phyloP scores from a whole-genome alignment of 202 grass and related monocot species.

The Digitaria exilis region DNA sequence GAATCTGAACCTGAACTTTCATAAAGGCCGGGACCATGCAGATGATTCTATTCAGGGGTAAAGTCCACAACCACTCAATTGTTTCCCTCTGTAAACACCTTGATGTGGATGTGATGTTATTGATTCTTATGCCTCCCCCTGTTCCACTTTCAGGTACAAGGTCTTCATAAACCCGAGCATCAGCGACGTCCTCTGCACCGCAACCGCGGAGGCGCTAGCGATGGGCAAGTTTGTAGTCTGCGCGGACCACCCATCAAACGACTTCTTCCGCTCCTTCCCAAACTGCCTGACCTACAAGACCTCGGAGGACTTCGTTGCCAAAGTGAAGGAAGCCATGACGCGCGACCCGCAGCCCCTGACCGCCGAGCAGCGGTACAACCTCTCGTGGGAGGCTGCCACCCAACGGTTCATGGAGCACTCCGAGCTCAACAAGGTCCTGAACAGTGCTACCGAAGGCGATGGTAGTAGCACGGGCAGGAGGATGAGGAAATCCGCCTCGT shows the following conservation, averaged over 20 bases:
- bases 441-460: neutral
- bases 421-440: constrained; percentile 78
- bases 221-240: constrained; percentile 97
- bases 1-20: constrained; percentile 85
- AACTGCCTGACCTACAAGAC: constrained; percentile 83
- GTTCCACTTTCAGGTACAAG: constrained; percentile 71
- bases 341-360: constrained; percentile 78
- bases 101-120: neutral
- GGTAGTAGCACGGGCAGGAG: constrained; percentile 15
- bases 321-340: constrained; percentile 84
- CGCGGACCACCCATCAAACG: constrained; percentile 88
- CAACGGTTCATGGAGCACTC: constrained; percentile 89
- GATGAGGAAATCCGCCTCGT: constrained; percentile 56
- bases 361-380: constrained; percentile 64
- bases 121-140: constrained; percentile 5
- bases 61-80: neutral
- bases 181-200: constrained; percentile 90
- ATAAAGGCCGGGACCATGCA: constrained; percentile 82
- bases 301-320: constrained; percentile 83
- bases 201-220: constrained; percentile 82
- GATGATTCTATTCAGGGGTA: constrained; percentile 87
- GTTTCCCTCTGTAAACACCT: neutral
- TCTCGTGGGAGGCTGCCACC: constrained; percentile 94
- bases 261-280: constrained; percentile 86
- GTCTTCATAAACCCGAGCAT: constrained; percentile 94